Base-by-base conservation (phyloP, 192 early-diverging fungal genomes). In the Physocladia obscura region DNA sequence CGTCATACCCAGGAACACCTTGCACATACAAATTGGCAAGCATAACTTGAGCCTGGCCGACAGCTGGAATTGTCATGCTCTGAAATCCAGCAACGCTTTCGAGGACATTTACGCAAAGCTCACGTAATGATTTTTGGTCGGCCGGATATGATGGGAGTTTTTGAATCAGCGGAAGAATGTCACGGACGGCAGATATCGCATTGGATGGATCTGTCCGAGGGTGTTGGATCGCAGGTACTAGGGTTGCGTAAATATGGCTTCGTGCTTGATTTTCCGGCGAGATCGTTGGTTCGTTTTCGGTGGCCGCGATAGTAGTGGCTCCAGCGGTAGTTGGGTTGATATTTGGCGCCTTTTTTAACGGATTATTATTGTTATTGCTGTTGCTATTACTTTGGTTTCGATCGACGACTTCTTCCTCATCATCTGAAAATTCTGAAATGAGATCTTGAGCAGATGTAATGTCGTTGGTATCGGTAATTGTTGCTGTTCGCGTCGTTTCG, bases 1-100 rank as follows among this genome's bases (percentile, higher is more conserved):
- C 84, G 39, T 80, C 82, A 34, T 81, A 76, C 6, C 71, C 74
- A 1, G 80, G 80, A n/a, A 91, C 74, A 21, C 89, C 91, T 34
- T 81, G 83, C 47, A 88, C 85, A 71, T 84, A 89, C 37, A 88
- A 80, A 37, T 90, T 85, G 22, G 85, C 91, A 13, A 92, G 77
- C 49, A 84, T 81, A 61, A 88, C 83, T 61, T 90, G 89, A 22
- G 89, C 86, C 52, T 89, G 84, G n/a, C 82, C 80, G 3, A 64
- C 52, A 19, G 30, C 61, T 4, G 50, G 35, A 39, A 21, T 38
- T 15, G n/a, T 57, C 65, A 68, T 68, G 65, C 32, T 55, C 4
- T 4, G 19, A 3, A 57, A 24, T 6, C 6, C 11, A 21, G 65
- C 26, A 29, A 68, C 56, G 6, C 32, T 32, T 38, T 57, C 32